These are phyloP conservation scores for Haplosporangium sp. DNA, from an alignment of 371 early-diverging fungal species.

Conservation along the genomic window DNA sequence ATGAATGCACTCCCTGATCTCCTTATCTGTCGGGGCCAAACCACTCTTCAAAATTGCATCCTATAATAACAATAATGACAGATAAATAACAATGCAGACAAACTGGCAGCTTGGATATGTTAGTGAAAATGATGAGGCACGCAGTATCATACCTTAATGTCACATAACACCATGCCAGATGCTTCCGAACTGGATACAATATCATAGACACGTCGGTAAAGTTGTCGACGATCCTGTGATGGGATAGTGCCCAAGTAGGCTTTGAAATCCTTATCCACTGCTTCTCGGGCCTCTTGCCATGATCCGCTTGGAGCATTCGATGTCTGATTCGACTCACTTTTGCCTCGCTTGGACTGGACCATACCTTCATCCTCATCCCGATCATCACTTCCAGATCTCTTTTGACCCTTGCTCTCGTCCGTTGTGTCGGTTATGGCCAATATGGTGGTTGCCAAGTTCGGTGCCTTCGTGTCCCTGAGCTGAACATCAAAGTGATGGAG, in stretches of 20 bases:
- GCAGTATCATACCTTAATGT: conserved; percentile 31
- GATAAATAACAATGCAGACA: background rate
- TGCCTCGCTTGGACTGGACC: background rate
- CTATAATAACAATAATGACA: conserved; percentile 1
- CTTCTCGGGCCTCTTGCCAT: conserved; percentile 12
- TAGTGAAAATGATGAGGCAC: no score
- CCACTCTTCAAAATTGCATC: background rate
- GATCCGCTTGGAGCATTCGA: background rate
- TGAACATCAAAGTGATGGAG: conserved; percentile 23
- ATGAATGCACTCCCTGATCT: conserved; percentile 18
- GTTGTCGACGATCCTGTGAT: background rate
- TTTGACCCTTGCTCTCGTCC: background rate
- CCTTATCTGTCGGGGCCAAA: conserved; percentile 10
- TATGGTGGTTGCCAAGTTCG: background rate
- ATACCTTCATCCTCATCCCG: background rate
- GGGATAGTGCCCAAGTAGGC: background rate
- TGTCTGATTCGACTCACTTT: background rate
- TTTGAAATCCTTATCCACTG: background rate
- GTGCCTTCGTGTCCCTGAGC: conserved; percentile 8
- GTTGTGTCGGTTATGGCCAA: background rate
- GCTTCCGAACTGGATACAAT: conserved; percentile 3
- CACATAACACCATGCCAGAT: conserved; percentile 25
- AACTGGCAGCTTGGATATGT: no score
- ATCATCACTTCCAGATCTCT: background rate
- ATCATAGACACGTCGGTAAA: conserved; percentile 11